Conservation (phyloP, 2,329 filamentous ascomycete genomes). For the Cladosporium phlei region DNA sequence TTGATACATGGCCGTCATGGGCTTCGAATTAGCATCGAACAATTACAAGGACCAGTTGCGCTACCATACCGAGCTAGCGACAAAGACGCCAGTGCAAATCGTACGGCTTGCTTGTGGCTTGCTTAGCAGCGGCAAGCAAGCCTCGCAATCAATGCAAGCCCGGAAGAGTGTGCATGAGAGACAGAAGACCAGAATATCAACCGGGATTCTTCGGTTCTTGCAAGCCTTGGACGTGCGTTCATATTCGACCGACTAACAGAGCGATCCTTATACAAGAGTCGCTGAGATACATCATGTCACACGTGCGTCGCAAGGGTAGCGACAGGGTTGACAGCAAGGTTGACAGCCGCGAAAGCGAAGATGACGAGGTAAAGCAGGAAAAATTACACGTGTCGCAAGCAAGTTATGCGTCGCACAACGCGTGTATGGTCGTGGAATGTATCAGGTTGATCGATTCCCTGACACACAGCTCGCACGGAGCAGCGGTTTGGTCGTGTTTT, state of each 20-base stretch:
- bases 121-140: neutral
- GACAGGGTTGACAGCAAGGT: conserved; percentile 2
- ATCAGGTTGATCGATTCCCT: neutral
- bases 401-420: conserved; percentile 5
- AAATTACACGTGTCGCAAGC: conserved; percentile 2
- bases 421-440: conserved; percentile 2
- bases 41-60: too few relatives aligned
- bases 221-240: neutral
- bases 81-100: too few relatives aligned
- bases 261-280: neutral
- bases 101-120: too few relatives aligned
- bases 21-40: too few relatives aligned
- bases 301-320: neutral
- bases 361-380: neutral
- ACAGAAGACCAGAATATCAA: too few relatives aligned
- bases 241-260: neutral
- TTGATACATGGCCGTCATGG: too few relatives aligned
- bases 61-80: too few relatives aligned
- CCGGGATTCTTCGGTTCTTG: neutral
- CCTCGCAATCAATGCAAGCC: neutral
- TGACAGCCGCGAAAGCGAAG: neutral
- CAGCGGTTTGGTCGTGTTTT: neutral
- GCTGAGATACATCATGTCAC: neutral
- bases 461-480: neutral
- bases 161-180: neutral